A percentile compares a stretch with the other conserved stretches of the same genome.
Conservation (phyloP, 2,329 filamentous ascomycete species). For the Colletotrichum orchidophilum region DNA sequence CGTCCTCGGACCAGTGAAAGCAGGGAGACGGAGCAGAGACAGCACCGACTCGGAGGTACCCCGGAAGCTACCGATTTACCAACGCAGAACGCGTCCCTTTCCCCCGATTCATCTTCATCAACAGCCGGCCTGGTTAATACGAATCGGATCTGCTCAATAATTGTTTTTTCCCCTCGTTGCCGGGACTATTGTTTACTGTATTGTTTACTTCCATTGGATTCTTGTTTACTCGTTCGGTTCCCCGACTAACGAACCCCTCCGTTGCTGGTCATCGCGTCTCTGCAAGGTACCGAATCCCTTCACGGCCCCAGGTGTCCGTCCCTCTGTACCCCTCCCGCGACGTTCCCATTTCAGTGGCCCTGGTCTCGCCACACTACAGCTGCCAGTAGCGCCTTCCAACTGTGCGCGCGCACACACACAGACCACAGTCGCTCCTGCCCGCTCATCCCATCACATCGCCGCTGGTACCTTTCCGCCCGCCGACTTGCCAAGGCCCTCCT, state of each 20-base stretch:
- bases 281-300: not conserved
- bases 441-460: not conserved
- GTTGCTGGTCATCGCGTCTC: slow-evolving; percentile 11
- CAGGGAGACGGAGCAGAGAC: slow-evolving; percentile 5
- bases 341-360: not conserved
- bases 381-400: not conserved
- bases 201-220: not conserved
- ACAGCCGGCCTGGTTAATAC: slow-evolving; percentile 29
- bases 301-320: not conserved
- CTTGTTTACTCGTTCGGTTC: not conserved
- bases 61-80: slow-evolving; percentile 1
- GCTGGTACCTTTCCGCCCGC: not conserved
- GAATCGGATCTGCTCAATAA: not conserved
- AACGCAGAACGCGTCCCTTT: not conserved
- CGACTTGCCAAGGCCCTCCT: not conserved
- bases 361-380: not conserved
- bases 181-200: slow-evolving; percentile 1
- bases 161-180: slow-evolving; percentile 8
- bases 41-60: not conserved
- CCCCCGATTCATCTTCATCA: slow-evolving; percentile 10
- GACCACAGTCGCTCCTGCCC: not conserved
- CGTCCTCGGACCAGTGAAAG: not conserved
- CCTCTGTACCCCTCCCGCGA: not conserved
- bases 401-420: not conserved
- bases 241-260: not conserved